phyloP scores from a whole-genome alignment of 208 protist species.

The Angomonas desouzai region DNA sequence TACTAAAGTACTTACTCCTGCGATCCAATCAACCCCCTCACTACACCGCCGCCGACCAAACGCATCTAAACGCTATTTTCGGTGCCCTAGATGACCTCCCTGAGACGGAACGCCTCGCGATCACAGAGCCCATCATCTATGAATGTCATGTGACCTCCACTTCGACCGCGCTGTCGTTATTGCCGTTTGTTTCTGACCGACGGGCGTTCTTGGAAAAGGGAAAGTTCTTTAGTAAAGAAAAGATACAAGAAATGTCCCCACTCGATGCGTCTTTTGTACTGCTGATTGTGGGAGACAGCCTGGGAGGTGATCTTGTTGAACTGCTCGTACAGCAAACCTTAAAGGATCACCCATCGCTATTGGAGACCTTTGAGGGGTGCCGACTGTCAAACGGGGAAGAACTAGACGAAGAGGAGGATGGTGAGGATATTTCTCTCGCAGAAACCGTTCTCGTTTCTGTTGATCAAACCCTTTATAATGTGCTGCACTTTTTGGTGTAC shows the following conservation, averaged over 20 bases:
- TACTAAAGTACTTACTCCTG: conserved; percentile 34
- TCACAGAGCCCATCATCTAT: neutral
- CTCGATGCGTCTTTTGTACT: conserved; percentile 7
- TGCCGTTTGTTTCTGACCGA: neutral
- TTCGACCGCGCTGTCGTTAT: neutral
- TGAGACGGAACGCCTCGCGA: neutral
- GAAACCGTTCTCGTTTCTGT: neutral
- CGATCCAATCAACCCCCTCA: conserved; percentile 13
- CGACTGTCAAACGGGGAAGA: neutral
- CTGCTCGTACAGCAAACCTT: neutral
- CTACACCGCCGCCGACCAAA: conserved; percentile 12
- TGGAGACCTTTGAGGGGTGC: neutral
- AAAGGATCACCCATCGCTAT: neutral
- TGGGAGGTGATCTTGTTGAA: neutral
- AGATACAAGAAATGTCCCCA: neutral
- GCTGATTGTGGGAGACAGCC: neutral
- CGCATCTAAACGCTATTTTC: conserved; percentile 17
- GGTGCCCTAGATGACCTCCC: conserved; percentile 12
- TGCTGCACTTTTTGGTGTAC: conserved; percentile 4
- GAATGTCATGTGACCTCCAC: neutral
- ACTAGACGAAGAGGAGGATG: neutral
- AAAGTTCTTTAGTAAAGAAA: neutral
- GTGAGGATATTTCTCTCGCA: neutral
- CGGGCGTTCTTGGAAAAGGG: neutral
- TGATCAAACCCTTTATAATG: conserved; percentile 1